phyloP scores from a whole-genome alignment of 768 basidiomycete species.

The Porphyrellus cyaneotinctus region DNA sequence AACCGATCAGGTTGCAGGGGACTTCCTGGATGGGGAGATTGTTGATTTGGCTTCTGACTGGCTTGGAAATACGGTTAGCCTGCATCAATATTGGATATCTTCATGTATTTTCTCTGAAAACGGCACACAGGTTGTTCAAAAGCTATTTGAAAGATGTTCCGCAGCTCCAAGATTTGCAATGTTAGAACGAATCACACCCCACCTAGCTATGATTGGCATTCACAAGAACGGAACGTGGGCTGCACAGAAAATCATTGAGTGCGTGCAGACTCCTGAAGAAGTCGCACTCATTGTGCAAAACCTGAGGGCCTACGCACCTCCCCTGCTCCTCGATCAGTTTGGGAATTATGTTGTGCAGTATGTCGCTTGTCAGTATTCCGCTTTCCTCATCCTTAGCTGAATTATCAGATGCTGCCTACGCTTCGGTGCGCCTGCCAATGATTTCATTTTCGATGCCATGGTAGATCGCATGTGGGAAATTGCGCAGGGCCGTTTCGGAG shows the following conservation, averaged over 20 bases:
- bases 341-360: constrained; percentile 93
- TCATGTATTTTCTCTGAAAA: constrained; percentile 2
- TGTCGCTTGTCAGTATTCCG: constrained; percentile 30
- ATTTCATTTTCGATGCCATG: constrained; percentile 98
- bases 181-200: constrained; percentile 90
- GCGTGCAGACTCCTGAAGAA: constrained; percentile 84
- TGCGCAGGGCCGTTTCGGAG: constrained; percentile 96
- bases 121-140: constrained; percentile 78
- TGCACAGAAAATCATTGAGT: constrained; percentile 98
- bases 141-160: constrained; percentile 90
- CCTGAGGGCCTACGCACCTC: constrained; percentile 86
- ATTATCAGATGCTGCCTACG: constrained; percentile 76
- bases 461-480: constrained; percentile 98
- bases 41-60: constrained; percentile 96
- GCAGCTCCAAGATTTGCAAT: constrained; percentile 75
- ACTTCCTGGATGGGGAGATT: constrained; percentile 91
- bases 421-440: constrained; percentile 84
- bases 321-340: constrained; percentile 89
- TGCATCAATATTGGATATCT: neutral
- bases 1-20: constrained; percentile 84
- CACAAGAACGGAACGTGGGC: constrained; percentile 99
- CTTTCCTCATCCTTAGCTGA: constrained; percentile 4
- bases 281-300: constrained; percentile 80
- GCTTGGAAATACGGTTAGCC: constrained; percentile 81
- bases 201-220: constrained; percentile 95